Evolutionary conservation across 2,329 filamentous ascomycete species (phyloP).

Genomic region (Hansfordia pulvinata): DNA sequence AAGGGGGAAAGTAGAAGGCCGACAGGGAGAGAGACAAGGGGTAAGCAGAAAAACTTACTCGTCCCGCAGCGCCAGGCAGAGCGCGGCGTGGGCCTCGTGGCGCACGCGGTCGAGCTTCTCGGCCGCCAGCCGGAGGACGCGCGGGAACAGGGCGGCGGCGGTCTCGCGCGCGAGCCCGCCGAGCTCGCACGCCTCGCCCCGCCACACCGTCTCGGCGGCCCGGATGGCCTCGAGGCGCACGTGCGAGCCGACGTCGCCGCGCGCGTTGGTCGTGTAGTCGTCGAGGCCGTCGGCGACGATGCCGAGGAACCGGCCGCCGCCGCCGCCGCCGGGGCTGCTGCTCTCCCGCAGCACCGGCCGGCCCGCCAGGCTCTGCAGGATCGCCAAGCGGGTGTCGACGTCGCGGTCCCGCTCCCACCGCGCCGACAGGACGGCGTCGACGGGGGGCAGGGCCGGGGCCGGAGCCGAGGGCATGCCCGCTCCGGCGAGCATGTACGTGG

Average conservation of each 20-base stretch:
- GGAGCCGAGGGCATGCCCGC: slow-evolving; percentile 18
- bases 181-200: no score
- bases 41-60: slow-evolving; percentile 23
- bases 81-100: slow-evolving; percentile 43
- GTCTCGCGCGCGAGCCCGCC: slow-evolving; percentile 3
- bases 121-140: slow-evolving; percentile 54
- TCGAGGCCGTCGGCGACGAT: slow-evolving; percentile 50
- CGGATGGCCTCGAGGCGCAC: slow-evolving; percentile 70
- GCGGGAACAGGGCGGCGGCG: slow-evolving; percentile 27
- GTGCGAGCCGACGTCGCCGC: slow-evolving; percentile 82
- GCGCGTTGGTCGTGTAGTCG: slow-evolving; percentile 81
- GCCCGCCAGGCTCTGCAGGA: slow-evolving; percentile 38
- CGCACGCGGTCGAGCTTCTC: slow-evolving; percentile 89
- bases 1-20: slow-evolving; percentile 1
- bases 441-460: no score
- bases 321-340: slow-evolving; percentile 14
- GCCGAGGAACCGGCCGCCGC: no score
- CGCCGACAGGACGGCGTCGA: slow-evolving; percentile 29
- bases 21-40: background rate
- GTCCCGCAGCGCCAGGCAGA: slow-evolving; percentile 28
- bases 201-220: slow-evolving; percentile 56
- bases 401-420: slow-evolving; percentile 38
- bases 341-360: slow-evolving; percentile 29
- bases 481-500: slow-evolving; percentile 28
- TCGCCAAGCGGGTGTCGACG: slow-evolving; percentile 38